A percentile compares a stretch with the other conserved stretches of the same genome.
Evolutionary conservation across 495 filamentous ascomycete genomes (phyloP).

Genomic region (Lasiosphaeria ovina): DNA sequence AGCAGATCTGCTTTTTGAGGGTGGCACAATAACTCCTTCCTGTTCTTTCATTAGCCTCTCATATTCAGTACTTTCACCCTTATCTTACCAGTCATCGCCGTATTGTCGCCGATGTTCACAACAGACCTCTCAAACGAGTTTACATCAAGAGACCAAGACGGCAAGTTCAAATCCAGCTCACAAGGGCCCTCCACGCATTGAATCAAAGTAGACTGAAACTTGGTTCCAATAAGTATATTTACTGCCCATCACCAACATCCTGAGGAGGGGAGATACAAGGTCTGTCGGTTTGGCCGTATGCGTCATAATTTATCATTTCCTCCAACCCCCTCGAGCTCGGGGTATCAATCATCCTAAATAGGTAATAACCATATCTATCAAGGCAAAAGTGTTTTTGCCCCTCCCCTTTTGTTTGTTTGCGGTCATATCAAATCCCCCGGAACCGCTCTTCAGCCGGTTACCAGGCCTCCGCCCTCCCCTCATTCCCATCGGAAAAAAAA

Average conservation of each 20-base stretch:
- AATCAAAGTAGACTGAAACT: neutral
- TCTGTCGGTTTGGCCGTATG: neutral
- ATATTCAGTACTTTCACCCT: too few relatives aligned
- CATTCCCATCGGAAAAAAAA: neutral
- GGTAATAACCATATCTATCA: neutral
- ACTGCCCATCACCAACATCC: neutral
- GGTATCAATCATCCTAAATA: neutral
- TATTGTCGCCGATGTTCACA: too few relatives aligned
- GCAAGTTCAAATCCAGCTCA: neutral
- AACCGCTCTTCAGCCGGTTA: too few relatives aligned
- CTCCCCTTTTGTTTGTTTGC: neutral
- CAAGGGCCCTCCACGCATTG: neutral
- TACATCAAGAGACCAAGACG: neutral
- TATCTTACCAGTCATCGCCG: too few relatives aligned
- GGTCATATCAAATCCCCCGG: neutral
- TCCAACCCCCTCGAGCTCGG: neutral
- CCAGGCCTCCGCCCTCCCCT: too few relatives aligned
- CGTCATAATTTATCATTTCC: constrained; percentile 2
- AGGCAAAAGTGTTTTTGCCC: neutral
- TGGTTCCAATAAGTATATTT: neutral
- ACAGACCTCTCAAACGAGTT: neutral
- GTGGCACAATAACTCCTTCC: too few relatives aligned
- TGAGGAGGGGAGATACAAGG: neutral
- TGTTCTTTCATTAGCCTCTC: too few relatives aligned
- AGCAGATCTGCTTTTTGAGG: too few relatives aligned